Base-by-base conservation (phyloP, 768 basidiomycete genomes). In the Cystofilobasidium bisporidii region DNA sequence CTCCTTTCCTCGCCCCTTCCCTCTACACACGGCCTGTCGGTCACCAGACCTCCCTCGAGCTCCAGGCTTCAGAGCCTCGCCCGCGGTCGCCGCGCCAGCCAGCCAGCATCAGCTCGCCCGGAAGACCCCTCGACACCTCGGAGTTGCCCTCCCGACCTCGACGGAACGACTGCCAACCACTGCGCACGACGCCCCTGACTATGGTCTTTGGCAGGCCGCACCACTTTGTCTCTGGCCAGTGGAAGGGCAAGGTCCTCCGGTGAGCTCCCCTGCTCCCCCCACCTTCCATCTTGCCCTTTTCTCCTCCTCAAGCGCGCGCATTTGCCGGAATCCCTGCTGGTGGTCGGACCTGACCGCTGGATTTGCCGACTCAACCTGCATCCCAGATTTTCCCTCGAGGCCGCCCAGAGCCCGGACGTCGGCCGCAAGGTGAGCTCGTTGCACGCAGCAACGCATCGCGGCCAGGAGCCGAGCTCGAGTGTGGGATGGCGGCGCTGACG, bases 401-500 rank as follows among this genome's bases (percentile, higher is more conserved):
- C 58, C 17, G 65, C 65, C 24, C 65, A 66, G 28, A 43, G 59
- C 45, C 65, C 65, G 11, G 26, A 58, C 4, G 58, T 55, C 15
- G 65, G 65, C 18, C 58, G 65, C n/a, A 66, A 66, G 59, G 65
- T 66, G 17, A 22, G 55, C n/a, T n/a, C n/a, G n/a, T 41, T 41
- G 38, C 30, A 15, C 18, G 15, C 28, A 36, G 36, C 36, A 36
- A 12, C 36, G 5, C n/a, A n/a, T n/a, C n/a, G n/a, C n/a, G n/a
- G n/a, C n/a, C n/a, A n/a, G n/a, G n/a, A n/a, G n/a, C n/a, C 36
- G 36, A 5, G 36, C 36, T 5, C 36, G 36, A 6, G 36, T 12
- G 36, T 12, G 36, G 6, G 36, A 5, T 36, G 36, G 36, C 36
- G 12, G 36, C 36, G 36, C 36, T 36, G 36, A 36, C 36, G 36